Evolutionary conservation across 2,329 filamentous ascomycete species (phyloP), one percentile per base, ranked within the genome.

Genomic region (Pyrenochaeta sp.): DNA sequence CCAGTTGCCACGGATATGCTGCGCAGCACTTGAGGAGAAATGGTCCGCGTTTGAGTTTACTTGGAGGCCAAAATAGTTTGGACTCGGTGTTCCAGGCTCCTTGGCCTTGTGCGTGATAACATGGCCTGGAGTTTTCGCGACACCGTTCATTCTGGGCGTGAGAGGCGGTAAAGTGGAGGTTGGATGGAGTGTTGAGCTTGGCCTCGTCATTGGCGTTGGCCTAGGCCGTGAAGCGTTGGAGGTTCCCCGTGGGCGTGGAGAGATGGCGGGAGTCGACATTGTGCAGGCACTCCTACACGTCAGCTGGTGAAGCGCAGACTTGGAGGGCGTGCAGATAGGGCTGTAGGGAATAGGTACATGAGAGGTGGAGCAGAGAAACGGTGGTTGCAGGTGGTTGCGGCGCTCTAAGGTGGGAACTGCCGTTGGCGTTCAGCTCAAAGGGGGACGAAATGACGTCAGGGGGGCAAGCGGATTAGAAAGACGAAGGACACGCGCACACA

Each of bases 31-130:
- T 3, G 86, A 87, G 39, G 86, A 85, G 49, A 85, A 80, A 17
- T 81, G 77, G 49, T 89, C 84, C 41, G 73, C 77, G 31, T 74
- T 71, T 14, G 82, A 69, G 45, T 90, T 85, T 51, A 89, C 74
- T 20, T 85, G 77, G 47, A 95, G 82, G 42, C 88, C 89, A 68
- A 96, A 96, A 72, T 96, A 96, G 68, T 92, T 95, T 9, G 90
- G 89, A 66, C 89, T 93, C 17, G 79, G 69, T 3, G 65, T 69
- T 29, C 60, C 58, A 3, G 63, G 58, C n/a, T 62, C 55, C 32
- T 69, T 66, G 26, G 48, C 44, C 42, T 49, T 60, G 10, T 60
- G 48, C 13, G 42, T 41, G 29, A 44, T 48, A 18, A 62, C 54
- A 48, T 61, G 58, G 51, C 47, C 57, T 9, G 68, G 66, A 4